These are phyloP conservation scores for Dysphania ambrosioides DNA, from an alignment of 148 eudicot genomes.

Conservation along the genomic window DNA sequence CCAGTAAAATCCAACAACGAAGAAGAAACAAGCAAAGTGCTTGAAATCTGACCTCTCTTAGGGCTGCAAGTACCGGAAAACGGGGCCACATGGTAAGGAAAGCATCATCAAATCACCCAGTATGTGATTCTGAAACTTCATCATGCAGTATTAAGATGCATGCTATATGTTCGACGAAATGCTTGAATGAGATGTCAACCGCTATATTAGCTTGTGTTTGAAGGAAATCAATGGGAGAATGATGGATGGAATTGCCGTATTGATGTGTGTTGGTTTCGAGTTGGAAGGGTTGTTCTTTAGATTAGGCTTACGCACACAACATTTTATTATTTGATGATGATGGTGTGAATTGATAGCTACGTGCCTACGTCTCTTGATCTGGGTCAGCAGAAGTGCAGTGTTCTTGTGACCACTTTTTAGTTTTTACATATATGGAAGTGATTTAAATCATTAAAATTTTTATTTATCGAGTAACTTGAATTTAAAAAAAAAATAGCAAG, in stretches of 20 bases:
- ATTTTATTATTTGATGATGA: neutral
- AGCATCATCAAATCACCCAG: conserved; percentile 31
- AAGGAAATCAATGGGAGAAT: conserved; percentile 11
- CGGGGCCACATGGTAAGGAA: conserved; percentile 25
- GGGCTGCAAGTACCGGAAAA: neutral
- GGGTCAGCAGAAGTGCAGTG: conserved; percentile 23
- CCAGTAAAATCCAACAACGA: conserved; percentile 21
- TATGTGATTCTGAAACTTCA: neutral
- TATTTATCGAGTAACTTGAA: too few species aligned
- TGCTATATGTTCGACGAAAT: conserved; percentile 35
- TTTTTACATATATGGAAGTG: too few species aligned
- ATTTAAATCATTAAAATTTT: too few species aligned
- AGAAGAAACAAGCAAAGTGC: too few species aligned
- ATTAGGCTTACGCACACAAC: conserved; percentile 3
- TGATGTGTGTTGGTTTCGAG: too few species aligned
- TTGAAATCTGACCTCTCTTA: conserved; percentile 28
- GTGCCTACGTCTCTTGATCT: conserved; percentile 30
- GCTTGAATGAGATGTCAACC: conserved; percentile 17
- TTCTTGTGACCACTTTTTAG: conserved; percentile 30
- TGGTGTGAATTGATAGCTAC: conserved; percentile 26
- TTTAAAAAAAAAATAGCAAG: too few species aligned
- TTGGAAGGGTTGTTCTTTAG: conserved; percentile 5
- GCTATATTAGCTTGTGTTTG: conserved; percentile 18
- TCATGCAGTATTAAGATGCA: conserved; percentile 14
- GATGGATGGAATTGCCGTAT: too few species aligned